Percentiles rank a stretch among this genome's conserved stretches.
Conservation (phyloP, 257 asterid genomes). For the Linaria vulgaris region DNA sequence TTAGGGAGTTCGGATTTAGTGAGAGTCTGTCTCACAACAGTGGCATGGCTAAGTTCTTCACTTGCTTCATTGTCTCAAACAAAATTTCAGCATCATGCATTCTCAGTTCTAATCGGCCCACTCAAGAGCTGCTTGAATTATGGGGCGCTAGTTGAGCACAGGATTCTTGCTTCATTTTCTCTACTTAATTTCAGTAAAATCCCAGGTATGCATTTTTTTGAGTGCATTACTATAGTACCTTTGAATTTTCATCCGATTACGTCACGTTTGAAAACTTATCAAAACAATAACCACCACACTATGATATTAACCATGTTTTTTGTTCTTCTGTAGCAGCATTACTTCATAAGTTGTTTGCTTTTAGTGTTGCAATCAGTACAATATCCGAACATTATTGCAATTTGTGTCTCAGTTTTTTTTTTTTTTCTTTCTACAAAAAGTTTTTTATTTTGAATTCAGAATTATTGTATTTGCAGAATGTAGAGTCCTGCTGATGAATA, state of each 20-base stretch:
- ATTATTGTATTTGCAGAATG: constrained; percentile 42
- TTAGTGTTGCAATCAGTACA: too few species aligned
- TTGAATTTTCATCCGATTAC: not conserved
- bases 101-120: constrained; percentile 51
- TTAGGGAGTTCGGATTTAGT: constrained; percentile 50
- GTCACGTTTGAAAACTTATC: too few species aligned
- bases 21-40: constrained; percentile 63
- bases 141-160: constrained; percentile 62
- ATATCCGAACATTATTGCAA: too few species aligned
- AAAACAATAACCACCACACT: too few species aligned
- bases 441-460: not conserved
- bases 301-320: too few species aligned
- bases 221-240: too few species aligned
- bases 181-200: constrained; percentile 60
- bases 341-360: too few species aligned
- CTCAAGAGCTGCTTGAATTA: constrained; percentile 47
- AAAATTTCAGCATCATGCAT: constrained; percentile 48
- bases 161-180: constrained; percentile 64
- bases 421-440: too few species aligned
- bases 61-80: constrained; percentile 44
- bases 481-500: constrained; percentile 47
- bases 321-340: too few species aligned
- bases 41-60: constrained; percentile 76
- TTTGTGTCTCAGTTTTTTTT: too few species aligned
- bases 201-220: constrained; percentile 42